These are phyloP conservation scores for Tricholoma saponaceum DNA, from an alignment of 768 basidiomycete species.

Conservation along the genomic window DNA sequence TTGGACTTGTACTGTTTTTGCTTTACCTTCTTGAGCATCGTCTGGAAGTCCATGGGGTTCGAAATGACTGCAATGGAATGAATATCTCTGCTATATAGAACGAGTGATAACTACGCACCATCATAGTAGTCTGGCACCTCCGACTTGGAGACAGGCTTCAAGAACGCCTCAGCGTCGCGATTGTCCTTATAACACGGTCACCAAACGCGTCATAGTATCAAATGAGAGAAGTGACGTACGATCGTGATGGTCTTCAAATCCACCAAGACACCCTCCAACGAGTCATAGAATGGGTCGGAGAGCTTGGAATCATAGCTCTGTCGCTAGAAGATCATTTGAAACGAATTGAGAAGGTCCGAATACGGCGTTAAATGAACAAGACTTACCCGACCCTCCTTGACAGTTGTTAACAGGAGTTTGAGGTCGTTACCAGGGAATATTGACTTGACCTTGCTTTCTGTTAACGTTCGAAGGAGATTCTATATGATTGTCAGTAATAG, in stretches of 20 bases:
- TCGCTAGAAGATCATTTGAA: constrained; percentile 18
- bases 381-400: constrained; percentile 87
- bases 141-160: constrained; percentile 85
- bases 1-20: constrained; percentile 90
- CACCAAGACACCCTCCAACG: constrained; percentile 79
- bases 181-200: constrained; percentile 52
- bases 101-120: constrained; percentile 42
- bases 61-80: constrained; percentile 64
- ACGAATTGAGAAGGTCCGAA: constrained; percentile 6
- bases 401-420: constrained; percentile 73
- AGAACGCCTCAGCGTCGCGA: constrained; percentile 89
- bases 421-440: constrained; percentile 65
- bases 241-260: constrained; percentile 81
- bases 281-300: constrained; percentile 90
- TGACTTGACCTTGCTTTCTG: constrained; percentile 67
- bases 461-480: constrained; percentile 89
- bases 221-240: constrained; percentile 34
- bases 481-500: constrained; percentile 24
- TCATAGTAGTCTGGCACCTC: constrained; percentile 95
- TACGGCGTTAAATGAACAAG: constrained; percentile 8
- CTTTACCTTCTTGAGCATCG: constrained; percentile 93
- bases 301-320: constrained; percentile 63
- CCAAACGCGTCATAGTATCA: constrained; percentile 18
- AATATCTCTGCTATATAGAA: constrained; percentile 5
- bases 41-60: constrained; percentile 93